Evolutionary conservation across 2,329 filamentous ascomycete species (phyloP).

Genomic region (Exophiala phaeomuriformis): DNA sequence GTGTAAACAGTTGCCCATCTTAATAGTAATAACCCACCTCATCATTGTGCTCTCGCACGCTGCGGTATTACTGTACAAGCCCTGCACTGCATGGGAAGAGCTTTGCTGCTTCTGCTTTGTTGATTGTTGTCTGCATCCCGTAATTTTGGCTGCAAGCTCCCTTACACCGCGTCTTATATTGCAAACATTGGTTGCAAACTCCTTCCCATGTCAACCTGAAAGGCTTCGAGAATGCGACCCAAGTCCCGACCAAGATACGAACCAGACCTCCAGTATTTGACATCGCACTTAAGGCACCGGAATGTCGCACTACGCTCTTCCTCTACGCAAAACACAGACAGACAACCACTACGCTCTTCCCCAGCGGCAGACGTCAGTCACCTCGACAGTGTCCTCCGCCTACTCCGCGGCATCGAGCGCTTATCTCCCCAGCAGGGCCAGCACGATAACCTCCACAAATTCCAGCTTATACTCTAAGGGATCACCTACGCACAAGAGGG

Average conservation of each 20-base stretch:
- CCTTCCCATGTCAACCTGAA: conserved; percentile 2
- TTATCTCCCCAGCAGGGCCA: conserved; percentile 52
- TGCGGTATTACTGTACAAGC: neutral
- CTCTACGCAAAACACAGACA: conserved; percentile 21
- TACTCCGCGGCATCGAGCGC: conserved; percentile 45
- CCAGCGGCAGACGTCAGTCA: conserved; percentile 48
- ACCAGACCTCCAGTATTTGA: conserved; percentile 3
- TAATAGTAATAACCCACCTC: neutral
- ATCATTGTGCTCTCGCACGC: too few relatives aligned
- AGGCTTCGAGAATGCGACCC: conserved; percentile 11
- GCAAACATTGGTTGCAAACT: neutral
- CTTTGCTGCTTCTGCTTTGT: neutral
- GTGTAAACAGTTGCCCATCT: neutral
- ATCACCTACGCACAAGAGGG: conserved; percentile 58
- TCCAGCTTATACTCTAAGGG: conserved; percentile 50
- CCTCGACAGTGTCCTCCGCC: conserved; percentile 49
- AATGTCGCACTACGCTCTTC: conserved; percentile 24
- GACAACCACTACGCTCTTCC: conserved; percentile 27
- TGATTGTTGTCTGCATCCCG: neutral
- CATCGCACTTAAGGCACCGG: conserved; percentile 2
- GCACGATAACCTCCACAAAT: conserved; percentile 65
- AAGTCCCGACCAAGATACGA: conserved; percentile 9
- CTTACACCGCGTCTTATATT: neutral
- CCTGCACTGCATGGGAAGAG: neutral
- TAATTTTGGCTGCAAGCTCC: neutral